A percentile compares a stretch with the other conserved stretches of the same genome.
Evolutionary conservation across 257 asterid species (phyloP).

Genomic region (Solanum chaucha): DNA sequence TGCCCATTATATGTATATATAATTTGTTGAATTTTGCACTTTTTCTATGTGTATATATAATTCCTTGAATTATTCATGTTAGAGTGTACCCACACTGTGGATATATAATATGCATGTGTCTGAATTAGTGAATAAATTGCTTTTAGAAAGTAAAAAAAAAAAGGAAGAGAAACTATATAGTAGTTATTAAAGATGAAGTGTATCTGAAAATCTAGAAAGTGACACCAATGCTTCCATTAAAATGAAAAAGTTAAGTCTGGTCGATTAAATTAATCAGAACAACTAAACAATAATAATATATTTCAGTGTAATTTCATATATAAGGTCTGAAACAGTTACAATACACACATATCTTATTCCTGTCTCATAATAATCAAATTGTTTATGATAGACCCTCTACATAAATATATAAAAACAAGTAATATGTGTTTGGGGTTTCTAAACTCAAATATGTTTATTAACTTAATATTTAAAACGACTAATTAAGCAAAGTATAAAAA

Average conservation of each 20-base stretch:
- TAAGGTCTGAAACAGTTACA: background rate
- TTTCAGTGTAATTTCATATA: no score
- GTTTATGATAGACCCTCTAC: background rate
- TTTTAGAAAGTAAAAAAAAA: background rate
- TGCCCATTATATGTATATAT: background rate
- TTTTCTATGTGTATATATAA: background rate
- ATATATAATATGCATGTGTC: background rate
- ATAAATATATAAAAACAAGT: no score
- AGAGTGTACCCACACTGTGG: background rate
- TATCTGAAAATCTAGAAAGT: background rate
- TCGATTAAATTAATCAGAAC: background rate
- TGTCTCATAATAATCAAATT: background rate
- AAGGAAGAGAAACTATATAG: background rate
- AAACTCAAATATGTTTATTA: background rate
- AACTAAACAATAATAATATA: background rate
- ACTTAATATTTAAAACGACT: background rate
- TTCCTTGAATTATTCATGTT: background rate
- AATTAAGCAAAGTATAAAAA: background rate
- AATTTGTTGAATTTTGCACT: background rate
- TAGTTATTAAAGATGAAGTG: background rate
- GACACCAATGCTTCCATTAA: background rate
- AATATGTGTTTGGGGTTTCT: background rate
- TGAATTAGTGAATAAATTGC: background rate
- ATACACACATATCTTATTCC: accelerated
- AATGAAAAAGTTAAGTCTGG: background rate